Evolutionary conservation across 495 filamentous ascomycete species (phyloP).

Genomic region (Schizothecium vesticola): DNA sequence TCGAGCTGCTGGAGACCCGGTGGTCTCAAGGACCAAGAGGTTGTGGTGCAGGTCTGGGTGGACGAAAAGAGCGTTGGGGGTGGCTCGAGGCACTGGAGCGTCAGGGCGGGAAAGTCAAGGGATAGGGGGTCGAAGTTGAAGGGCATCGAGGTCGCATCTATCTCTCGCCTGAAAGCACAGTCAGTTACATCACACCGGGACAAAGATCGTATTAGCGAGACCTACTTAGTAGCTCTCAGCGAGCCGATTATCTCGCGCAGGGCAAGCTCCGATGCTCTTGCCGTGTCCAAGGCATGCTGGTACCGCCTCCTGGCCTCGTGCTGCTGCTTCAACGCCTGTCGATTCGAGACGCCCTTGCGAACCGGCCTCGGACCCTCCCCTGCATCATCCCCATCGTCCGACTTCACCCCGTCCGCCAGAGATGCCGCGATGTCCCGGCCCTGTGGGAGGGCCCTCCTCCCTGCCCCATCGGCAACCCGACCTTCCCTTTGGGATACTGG

Average conservation of each 20-base stretch:
- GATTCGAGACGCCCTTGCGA: conserved; percentile 38
- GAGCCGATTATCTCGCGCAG: conserved; percentile 73
- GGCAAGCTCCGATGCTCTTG: conserved; percentile 76
- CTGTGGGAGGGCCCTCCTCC: neutral
- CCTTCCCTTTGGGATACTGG: conserved; percentile 33
- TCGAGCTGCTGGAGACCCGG: conserved; percentile 67
- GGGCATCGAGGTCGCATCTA: conserved; percentile 45
- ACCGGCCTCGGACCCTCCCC: conserved; percentile 16
- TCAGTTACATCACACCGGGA: conserved; percentile 20
- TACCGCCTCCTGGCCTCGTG: conserved; percentile 52
- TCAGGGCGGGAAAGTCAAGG: conserved; percentile 76
- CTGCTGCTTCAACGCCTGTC: conserved; percentile 51
- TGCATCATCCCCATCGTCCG: conserved; percentile 28
- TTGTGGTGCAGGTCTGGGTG: conserved; percentile 61
- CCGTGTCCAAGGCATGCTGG: conserved; percentile 62
- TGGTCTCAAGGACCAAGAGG: conserved; percentile 68
- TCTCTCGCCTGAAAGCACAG: conserved; percentile 36
- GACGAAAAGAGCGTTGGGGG: conserved; percentile 70
- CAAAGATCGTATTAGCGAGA: neutral
- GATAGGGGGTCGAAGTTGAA: conserved; percentile 81
- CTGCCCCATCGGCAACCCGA: neutral
- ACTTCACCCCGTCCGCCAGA: conserved; percentile 23
- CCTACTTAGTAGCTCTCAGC: conserved; percentile 75
- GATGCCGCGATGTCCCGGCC: conserved; percentile 50
- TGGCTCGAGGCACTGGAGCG: conserved; percentile 69